Percentiles rank a stretch among this genome's conserved stretches.
phyloP scores from a whole-genome alignment of 495 filamentous ascomycete species.

The Chlorociboria aeruginascens region DNA sequence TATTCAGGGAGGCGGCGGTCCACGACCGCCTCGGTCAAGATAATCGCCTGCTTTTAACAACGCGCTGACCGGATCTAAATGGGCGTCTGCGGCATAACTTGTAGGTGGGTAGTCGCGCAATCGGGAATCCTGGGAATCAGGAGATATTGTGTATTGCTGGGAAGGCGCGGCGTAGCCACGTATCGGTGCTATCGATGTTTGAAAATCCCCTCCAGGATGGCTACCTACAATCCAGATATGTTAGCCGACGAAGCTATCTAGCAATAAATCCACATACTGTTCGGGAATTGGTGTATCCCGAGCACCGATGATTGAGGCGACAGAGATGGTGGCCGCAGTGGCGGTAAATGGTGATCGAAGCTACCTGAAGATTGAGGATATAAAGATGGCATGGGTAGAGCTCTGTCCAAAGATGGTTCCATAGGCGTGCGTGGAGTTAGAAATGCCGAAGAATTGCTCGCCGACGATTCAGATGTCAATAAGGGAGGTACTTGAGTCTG shows the following conservation, averaged over 20 bases:
- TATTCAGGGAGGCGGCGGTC: neutral
- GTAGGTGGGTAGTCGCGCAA: slow-evolving; percentile 1
- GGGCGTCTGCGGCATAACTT: slow-evolving; percentile 4
- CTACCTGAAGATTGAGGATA: slow-evolving; percentile 7
- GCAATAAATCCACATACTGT: slow-evolving; percentile 6
- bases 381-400: slow-evolving; percentile 14
- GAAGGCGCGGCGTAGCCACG: slow-evolving; percentile 5
- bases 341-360: slow-evolving; percentile 17
- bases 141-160: neutral
- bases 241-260: slow-evolving; percentile 1
- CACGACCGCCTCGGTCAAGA: slow-evolving; percentile 25
- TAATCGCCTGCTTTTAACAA: slow-evolving; percentile 40
- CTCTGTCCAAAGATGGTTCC: slow-evolving; percentile 18
- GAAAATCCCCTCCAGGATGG: slow-evolving; percentile 7
- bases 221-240: neutral
- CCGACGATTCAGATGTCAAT: slow-evolving; percentile 14
- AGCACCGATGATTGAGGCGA: slow-evolving; percentile 13
- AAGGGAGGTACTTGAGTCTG: slow-evolving; percentile 10
- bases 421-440: slow-evolving; percentile 15
- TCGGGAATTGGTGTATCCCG: slow-evolving; percentile 11
- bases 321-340: slow-evolving; percentile 15
- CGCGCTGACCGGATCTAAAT: slow-evolving; percentile 29
- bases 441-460: slow-evolving; percentile 12
- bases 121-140: slow-evolving; percentile 3
- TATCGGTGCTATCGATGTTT: slow-evolving; percentile 7